Evolutionary conservation across 192 early-diverging fungal species (phyloP).

Genomic region (Gorgonomyces haynaldii): DNA sequence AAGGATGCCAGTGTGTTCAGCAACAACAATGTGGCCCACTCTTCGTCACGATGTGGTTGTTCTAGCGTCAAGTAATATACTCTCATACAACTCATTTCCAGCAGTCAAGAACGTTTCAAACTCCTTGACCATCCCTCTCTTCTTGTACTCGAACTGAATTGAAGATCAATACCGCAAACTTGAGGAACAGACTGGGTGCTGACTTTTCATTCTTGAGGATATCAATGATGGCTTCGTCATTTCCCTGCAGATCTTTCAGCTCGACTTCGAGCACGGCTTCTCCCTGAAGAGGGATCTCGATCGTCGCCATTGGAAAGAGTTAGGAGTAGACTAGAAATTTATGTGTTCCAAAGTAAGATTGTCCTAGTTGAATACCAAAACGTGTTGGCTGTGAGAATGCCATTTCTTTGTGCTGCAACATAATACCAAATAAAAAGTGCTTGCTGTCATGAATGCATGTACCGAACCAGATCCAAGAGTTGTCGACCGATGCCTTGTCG

Average conservation of each 20-base stretch:
- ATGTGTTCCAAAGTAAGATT: no score
- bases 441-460: no score
- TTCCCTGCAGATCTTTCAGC: constrained; percentile 40
- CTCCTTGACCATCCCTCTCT: constrained; percentile 26
- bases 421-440: no score
- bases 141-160: constrained; percentile 58
- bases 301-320: no score
- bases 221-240: constrained; percentile 51
- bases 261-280: constrained; percentile 67
- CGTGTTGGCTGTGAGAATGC: no score
- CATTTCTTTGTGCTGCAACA: no score
- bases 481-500: no score
- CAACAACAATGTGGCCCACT: constrained; percentile 34
- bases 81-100: constrained; percentile 1
- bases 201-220: constrained; percentile 57
- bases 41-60: constrained; percentile 3
- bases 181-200: constrained; percentile 50
- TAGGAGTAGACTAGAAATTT: no score
- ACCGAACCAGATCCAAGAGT: no score
- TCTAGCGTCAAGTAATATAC: not conserved
- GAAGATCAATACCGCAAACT: constrained; percentile 46
- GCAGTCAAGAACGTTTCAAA: constrained; percentile 16
- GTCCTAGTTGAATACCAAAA: no score
- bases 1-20: constrained; percentile 63
- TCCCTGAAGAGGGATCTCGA: no score